Base-by-base conservation (phyloP, 2,329 filamentous ascomycete genomes). In the Claviceps spartinae region DNA sequence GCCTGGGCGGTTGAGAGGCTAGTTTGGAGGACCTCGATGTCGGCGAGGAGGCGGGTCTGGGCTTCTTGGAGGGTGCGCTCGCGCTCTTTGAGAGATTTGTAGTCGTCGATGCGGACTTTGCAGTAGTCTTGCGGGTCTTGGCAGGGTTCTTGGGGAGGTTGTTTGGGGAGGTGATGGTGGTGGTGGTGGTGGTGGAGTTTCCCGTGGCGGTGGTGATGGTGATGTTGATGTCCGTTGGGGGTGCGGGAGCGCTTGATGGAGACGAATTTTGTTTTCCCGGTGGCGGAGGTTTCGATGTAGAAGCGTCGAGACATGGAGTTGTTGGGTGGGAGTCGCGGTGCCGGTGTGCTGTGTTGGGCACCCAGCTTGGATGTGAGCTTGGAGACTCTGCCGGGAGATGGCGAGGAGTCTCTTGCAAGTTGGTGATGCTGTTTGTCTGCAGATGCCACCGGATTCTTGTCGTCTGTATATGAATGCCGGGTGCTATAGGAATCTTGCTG, bases 231-330 rank as follows among this genome's bases (percentile, higher is more conserved):
- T 41, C 67, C 60, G 45, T 55, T 52, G 20, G 68, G 63, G 3
- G 68, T 69, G 52, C 62, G 63, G 18, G 68, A 69, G 51, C 67
- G 65, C 58, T 69, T 70, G 62, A 71, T 56, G 44, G 65, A 60
- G 24, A 72, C 67, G 51, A 67, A 67, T 52, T 69, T 67, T 34
- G 61, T 59, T 38, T 59, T 62, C 18, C 67, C 69, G 13, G 62
- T 59, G 11, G 65, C 56, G 6, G 60, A 58, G 14, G 65, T 65
- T 56, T 71, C 67, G 54, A 70, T 57, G 49, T 63, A 69, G 57
- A 62, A 66, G 22, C 63, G 64, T 53, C 62, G 61, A 53, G 67
- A 63, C 68, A 71, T 70, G 43, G 45, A 43, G 8, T 36, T 44
- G 11, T 44, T 40, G 26, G 20, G 16, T 20, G 38, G 11, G n/a